Evolutionary conservation across 306 rosid genomes (phyloP).

Genomic region (Aeschynomene evenia): DNA sequence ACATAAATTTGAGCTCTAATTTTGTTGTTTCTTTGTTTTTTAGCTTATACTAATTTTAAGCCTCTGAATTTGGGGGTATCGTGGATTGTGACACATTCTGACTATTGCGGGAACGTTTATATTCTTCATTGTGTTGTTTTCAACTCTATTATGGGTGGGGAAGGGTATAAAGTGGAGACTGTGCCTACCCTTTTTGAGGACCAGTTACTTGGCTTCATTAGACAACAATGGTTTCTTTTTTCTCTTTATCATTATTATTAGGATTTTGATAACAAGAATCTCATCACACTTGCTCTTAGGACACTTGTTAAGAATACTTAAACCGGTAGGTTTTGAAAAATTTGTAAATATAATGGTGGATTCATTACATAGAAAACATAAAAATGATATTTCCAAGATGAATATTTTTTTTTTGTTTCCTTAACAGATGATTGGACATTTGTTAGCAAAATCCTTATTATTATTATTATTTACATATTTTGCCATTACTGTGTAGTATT

Average conservation of each 20-base stretch:
- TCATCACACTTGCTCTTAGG: too few relatives aligned
- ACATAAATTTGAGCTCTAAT: slow-evolving; percentile 23
- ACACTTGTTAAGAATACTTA: too few relatives aligned
- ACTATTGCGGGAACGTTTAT: slow-evolving; percentile 36
- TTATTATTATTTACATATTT: slow-evolving; percentile 45
- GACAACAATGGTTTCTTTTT: slow-evolving; percentile 32
- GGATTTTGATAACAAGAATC: too few relatives aligned
- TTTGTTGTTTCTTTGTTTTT: slow-evolving; percentile 16
- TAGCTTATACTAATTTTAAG: slow-evolving; percentile 1
- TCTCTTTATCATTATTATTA: too few relatives aligned
- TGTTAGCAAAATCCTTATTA: too few relatives aligned
- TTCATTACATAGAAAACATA: too few relatives aligned
- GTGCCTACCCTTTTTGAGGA: slow-evolving; percentile 42
- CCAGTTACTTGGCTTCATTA: slow-evolving; percentile 34
- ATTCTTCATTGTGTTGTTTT: slow-evolving; percentile 50
- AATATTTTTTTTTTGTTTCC: too few relatives aligned
- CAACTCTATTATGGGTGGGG: slow-evolving; percentile 40
- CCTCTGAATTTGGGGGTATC: slow-evolving; percentile 37
- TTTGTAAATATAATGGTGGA: too few relatives aligned
- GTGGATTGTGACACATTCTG: slow-evolving; percentile 45
- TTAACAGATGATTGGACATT: too few relatives aligned
- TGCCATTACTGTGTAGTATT: slow-evolving; percentile 27
- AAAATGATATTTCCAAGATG: too few relatives aligned
- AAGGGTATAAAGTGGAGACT: slow-evolving; percentile 52
- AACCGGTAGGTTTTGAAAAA: too few relatives aligned